Percentiles rank a stretch among this genome's conserved stretches.
phyloP scores from a whole-genome alignment of 495 filamentous ascomycete genomes.

The Talaromyces nanjingensis region DNA sequence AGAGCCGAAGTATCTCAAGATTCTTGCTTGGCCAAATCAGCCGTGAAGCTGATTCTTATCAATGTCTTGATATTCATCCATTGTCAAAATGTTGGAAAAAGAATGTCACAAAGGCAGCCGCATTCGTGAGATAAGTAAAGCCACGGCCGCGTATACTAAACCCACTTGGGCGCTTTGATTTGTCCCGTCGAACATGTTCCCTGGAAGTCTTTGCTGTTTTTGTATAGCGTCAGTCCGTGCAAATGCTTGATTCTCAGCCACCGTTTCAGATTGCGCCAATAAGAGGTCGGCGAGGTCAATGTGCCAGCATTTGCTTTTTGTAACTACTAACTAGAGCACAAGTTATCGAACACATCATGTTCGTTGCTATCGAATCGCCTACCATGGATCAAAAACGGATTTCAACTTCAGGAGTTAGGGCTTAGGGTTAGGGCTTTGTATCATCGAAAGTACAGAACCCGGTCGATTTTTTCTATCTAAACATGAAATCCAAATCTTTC shows the following conservation, averaged over 20 bases:
- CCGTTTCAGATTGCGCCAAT: not conserved
- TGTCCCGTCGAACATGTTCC: not conserved
- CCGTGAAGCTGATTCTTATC: too few relatives aligned
- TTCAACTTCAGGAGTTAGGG: too few relatives aligned
- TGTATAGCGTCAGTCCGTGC: not conserved
- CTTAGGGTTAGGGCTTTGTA: not conserved
- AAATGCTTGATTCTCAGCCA: conserved; percentile 4
- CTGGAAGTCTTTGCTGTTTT: not conserved
- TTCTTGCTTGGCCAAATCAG: too few relatives aligned
- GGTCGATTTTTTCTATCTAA: too few relatives aligned
- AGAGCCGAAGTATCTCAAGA: not conserved
- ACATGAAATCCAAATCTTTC: too few relatives aligned
- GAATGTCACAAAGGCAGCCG: not conserved
- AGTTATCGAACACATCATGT: too few relatives aligned
- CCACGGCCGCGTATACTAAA: not conserved
- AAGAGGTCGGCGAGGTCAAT: too few relatives aligned
- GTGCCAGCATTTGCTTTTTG: too few relatives aligned
- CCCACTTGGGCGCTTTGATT: not conserved
- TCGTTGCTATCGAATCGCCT: too few relatives aligned
- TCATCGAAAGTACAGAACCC: too few relatives aligned
- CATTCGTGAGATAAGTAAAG: not conserved
- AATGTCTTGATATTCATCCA: not conserved
- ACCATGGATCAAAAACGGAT: too few relatives aligned
- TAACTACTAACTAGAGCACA: too few relatives aligned
- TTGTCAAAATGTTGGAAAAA: not conserved